phyloP scores from a whole-genome alignment of 2,329 filamentous ascomycete genomes.

The Microcyclospora pomicola region DNA sequence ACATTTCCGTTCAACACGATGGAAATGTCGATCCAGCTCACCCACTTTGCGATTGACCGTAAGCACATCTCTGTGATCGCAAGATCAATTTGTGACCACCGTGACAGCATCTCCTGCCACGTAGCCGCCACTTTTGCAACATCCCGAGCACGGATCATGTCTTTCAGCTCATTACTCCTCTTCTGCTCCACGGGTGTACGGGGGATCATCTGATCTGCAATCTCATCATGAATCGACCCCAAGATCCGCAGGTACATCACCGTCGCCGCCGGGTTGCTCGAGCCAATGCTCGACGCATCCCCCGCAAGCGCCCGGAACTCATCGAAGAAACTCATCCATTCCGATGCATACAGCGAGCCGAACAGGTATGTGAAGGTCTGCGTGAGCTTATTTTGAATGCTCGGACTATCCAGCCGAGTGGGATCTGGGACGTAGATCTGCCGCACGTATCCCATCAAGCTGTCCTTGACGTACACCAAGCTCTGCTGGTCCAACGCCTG shows the following conservation, averaged over 20 bases:
- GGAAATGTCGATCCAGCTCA: constrained; percentile 96
- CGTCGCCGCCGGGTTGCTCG: constrained; percentile 61
- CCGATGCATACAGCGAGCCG: constrained; percentile 67
- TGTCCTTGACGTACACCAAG: constrained; percentile 64
- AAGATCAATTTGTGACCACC: constrained; percentile 53
- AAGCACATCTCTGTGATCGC: constrained; percentile 78
- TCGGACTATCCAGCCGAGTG: constrained; percentile 50
- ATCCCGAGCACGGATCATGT: constrained; percentile 73
- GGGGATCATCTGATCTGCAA: constrained; percentile 79
- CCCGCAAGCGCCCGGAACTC: constrained; percentile 71
- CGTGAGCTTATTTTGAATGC: constrained; percentile 91
- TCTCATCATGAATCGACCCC: constrained; percentile 87
- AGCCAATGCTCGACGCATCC: constrained; percentile 38
- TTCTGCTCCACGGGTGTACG: constrained; percentile 67
- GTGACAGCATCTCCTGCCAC: constrained; percentile 79
- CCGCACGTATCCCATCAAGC: constrained; percentile 66
- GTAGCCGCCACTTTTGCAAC: constrained; percentile 76
- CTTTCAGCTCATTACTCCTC: constrained; percentile 80
- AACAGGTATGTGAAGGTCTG: constrained; percentile 94
- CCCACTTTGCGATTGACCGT: constrained; percentile 89
- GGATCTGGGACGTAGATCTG: constrained; percentile 52
- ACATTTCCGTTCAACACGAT: constrained; percentile 83
- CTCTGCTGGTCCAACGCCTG: constrained; percentile 61
- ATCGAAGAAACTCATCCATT: constrained; percentile 83
- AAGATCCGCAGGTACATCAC: constrained; percentile 81